Base-by-base conservation (phyloP, 2,329 filamentous ascomycete species). In the Alternaria consortialis region DNA sequence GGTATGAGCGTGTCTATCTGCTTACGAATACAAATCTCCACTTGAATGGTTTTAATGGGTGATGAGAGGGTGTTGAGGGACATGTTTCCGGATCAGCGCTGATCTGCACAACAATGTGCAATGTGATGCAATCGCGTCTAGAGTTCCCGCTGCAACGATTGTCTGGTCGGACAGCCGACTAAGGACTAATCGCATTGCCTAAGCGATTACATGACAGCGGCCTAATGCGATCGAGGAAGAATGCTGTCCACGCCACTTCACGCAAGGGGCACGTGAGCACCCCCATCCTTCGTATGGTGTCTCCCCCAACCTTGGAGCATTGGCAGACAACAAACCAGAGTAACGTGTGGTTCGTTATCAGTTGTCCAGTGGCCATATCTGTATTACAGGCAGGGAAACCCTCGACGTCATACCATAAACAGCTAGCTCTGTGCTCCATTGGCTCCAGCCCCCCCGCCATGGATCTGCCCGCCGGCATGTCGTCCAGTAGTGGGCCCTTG, bases 271-370 rank as follows among this genome's bases (percentile, higher is more conserved):
- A 40, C 25, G 11, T 31, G 29, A 48, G 17, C 20, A 62, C 58
- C 65, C 65, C 67, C 62, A 67, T 68, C 55, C 52, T 64, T 63
- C 50, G 31, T 43, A 15, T 39, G 20, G 54, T 11, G 43, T 37
- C 15, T 62, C 55, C 62, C 63, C 66, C 62, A 68, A 70, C 60
- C 53, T 67, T 62, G 62, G 53, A 65, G 63, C 56, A 70, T 69
- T 72, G 68, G 67, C 67, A 53, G 47, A 23, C 37, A 53, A 31
- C 12, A 55, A 25, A 47, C 56, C 46, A 40, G 59, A 66, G 65
- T 58, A 66, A 66, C 64, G 56, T 66, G 50, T 54, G 53, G 47
- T 36, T 51, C 59, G 66, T 71, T 75, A 75, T 74, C 69, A 67
- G 53, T 48, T 58, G 34, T 32, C 50, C 53, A 56, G 40, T 12